phyloP scores from a whole-genome alignment of 345 rosid genomes.

The Rhizophora mangle region DNA sequence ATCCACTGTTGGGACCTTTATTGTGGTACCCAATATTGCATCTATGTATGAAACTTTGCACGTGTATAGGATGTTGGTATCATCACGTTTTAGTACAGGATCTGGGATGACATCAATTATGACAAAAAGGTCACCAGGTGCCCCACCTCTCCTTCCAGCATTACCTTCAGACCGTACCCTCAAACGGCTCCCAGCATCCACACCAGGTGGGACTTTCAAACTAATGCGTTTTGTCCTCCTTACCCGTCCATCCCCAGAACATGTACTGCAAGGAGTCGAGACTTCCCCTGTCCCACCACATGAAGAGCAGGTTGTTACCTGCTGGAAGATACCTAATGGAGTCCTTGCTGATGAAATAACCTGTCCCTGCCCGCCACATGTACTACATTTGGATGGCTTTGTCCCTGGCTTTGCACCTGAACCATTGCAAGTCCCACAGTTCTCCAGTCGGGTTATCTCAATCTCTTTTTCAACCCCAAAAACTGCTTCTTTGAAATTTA shows the following conservation, averaged over 20 bases:
- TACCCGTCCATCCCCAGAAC: slow-evolving; percentile 91
- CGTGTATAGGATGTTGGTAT: slow-evolving; percentile 74
- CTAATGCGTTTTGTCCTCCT: slow-evolving; percentile 86
- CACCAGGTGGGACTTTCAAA: slow-evolving; percentile 93
- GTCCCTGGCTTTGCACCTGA: slow-evolving; percentile 93
- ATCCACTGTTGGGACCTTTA: slow-evolving; percentile 92
- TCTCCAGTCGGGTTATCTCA: slow-evolving; percentile 84
- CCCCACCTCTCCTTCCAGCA: slow-evolving; percentile 89
- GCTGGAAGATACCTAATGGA: slow-evolving; percentile 95
- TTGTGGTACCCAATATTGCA: slow-evolving; percentile 82
- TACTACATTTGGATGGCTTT: slow-evolving; percentile 67
- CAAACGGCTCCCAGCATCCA: slow-evolving; percentile 89
- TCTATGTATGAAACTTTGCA: slow-evolving; percentile 89
- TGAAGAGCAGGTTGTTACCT: slow-evolving; percentile 86
- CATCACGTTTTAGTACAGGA: slow-evolving; percentile 78
- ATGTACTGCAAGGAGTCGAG: slow-evolving; percentile 65
- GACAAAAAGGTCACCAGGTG: slow-evolving; percentile 88
- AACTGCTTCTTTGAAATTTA: slow-evolving; percentile 90
- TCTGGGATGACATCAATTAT: slow-evolving; percentile 82
- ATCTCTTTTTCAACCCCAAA: slow-evolving; percentile 94
- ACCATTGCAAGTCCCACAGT: slow-evolving; percentile 81
- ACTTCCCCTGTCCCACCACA: slow-evolving; percentile 84
- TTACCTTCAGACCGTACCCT: slow-evolving; percentile 94
- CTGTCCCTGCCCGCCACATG: slow-evolving; percentile 98
- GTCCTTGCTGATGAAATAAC: slow-evolving; percentile 88